Evolutionary conservation across 805 yeast species (phyloP), one percentile per base, ranked within the genome.

Genomic region (Hanseniaspora occidentalis): DNA sequence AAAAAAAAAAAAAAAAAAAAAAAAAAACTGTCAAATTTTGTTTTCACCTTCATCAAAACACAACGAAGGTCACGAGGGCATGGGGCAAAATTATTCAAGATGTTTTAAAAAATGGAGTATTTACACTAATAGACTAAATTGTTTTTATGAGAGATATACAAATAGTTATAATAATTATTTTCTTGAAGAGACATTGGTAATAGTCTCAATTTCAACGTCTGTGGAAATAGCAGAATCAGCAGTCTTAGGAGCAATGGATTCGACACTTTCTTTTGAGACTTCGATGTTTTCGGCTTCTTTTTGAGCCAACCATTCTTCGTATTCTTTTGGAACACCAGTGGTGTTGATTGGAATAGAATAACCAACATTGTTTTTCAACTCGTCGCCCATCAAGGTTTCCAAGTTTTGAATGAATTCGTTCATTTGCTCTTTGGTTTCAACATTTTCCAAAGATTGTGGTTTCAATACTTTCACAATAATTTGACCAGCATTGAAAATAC

Each of bases 391-490:
- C 23, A 57, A 54, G 0, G 66, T 67, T 50, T 82, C 67, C 8
- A 79, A 70, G n/a, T 67, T 58, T 16, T 67, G 69, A 31, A 77
- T 62, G 41, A 89, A 71, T 3, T 58, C 69, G 40, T 73, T 66
- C 35, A 92, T 81, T 45, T 85, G 85, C 13, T 78, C 88, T 40
- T 77, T 70, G 16, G 79, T 73, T 22, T 35, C 36, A 51, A 84
- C 57, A 18, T 79, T 79, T 17, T 67, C 71, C 8, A 96, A 85
- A 9, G 73, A 56, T 44, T 89, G 68, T 27, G 96, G 96, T 41
- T 82, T 81, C 46, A 92, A 68, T 8, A 92, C 95, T 50, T 75
- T 79, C 43, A 88, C 73, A 35, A 67, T 66, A 50, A 92, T 83
- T 39, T 74, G 76, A 41, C 98, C 98, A 26, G 72, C 50, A 50